Evolutionary conservation across 1,284 basidiomycete species (phyloP).

Genomic region (Leccinum pachyderme): DNA sequence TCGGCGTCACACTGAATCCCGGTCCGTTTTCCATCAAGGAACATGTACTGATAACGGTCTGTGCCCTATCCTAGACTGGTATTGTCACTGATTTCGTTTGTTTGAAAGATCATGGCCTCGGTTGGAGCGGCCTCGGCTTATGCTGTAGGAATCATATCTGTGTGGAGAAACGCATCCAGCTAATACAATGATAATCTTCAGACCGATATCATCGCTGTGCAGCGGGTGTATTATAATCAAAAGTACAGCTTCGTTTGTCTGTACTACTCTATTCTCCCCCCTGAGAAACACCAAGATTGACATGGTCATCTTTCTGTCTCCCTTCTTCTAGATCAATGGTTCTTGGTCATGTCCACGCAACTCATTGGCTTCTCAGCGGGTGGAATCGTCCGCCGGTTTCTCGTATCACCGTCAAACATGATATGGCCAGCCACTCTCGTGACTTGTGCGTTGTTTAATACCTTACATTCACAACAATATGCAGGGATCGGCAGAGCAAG

Average conservation of each 20-base stretch:
- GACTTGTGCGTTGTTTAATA: slow-evolving; percentile 50
- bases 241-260: slow-evolving; percentile 30
- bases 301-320: background rate
- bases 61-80: slow-evolving; percentile 7
- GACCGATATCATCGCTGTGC: slow-evolving; percentile 39
- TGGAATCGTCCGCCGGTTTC: slow-evolving; percentile 40
- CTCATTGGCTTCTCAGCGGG: slow-evolving; percentile 43
- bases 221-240: slow-evolving; percentile 34
- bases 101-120: slow-evolving; percentile 47
- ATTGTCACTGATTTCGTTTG: too few relatives aligned
- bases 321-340: slow-evolving; percentile 25
- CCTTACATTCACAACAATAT: slow-evolving; percentile 49
- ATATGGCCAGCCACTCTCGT: slow-evolving; percentile 55
- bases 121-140: slow-evolving; percentile 39
- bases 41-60: slow-evolving; percentile 54
- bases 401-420: slow-evolving; percentile 41
- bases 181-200: slow-evolving; percentile 44
- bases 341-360: slow-evolving; percentile 40
- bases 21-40: slow-evolving; percentile 76
- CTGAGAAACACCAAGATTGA: background rate
- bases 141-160: slow-evolving; percentile 23
- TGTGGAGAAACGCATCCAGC: slow-evolving; percentile 18
- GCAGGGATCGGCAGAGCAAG: slow-evolving; percentile 40
- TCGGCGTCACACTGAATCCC: slow-evolving; percentile 56
- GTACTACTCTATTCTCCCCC: slow-evolving; percentile 13